phyloP scores from a whole-genome alignment of 768 basidiomycete genomes.

The Lentinula aciculospora region DNA sequence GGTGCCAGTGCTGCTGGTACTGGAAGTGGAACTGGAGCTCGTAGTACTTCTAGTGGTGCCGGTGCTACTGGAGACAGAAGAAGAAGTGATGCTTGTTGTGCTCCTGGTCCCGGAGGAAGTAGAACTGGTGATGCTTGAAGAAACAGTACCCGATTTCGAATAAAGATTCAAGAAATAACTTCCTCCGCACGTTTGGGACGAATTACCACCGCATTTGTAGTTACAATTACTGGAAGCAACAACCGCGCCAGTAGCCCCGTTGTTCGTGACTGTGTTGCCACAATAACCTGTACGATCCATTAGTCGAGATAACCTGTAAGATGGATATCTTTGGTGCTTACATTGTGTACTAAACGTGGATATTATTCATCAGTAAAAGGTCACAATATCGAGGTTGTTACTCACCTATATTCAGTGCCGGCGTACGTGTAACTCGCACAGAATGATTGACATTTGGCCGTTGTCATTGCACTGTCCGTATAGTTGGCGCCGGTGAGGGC shows the following conservation, averaged over 20 bases:
- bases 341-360: background rate
- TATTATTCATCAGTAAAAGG: background rate
- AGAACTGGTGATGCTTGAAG: conserved; percentile 7
- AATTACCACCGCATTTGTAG: conserved; percentile 15
- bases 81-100: conserved; percentile 7
- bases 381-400: background rate
- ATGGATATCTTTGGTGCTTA: background rate
- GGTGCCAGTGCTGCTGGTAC: background rate
- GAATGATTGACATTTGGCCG: conserved; percentile 22
- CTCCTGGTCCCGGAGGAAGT: too few species aligned
- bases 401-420: conserved; percentile 21
- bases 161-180: background rate
- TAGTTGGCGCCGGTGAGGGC: conserved; percentile 23
- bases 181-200: conserved; percentile 17
- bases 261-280: conserved; percentile 17
- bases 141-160: conserved; percentile 9
- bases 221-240: conserved; percentile 13
- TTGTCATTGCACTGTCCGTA: conserved; percentile 23
- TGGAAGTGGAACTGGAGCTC: background rate
- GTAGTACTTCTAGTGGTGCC: background rate
- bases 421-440: conserved; percentile 24
- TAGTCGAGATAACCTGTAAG: background rate
- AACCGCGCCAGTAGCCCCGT: conserved; percentile 18
- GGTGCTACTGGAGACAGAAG: background rate
- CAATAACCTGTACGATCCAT: conserved; percentile 12